Conservation (phyloP, 2,329 filamentous ascomycete species). For the Penicillium brevicompactum region DNA sequence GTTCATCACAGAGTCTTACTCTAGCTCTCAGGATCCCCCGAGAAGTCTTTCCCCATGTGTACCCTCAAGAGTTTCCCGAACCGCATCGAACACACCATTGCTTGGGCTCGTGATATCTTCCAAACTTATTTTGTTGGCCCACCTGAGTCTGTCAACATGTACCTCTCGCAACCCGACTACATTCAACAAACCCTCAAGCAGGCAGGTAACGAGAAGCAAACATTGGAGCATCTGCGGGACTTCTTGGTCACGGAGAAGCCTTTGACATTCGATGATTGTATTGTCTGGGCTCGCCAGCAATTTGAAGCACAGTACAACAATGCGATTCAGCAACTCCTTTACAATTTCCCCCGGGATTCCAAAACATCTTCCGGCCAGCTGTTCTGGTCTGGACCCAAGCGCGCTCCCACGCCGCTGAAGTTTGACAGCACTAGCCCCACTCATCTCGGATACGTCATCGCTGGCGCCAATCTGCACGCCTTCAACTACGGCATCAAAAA, state of each 20-base stretch:
- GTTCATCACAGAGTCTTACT: slow-evolving; percentile 92
- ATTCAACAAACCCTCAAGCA: slow-evolving; percentile 85
- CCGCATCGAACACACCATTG: slow-evolving; percentile 97
- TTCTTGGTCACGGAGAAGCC: slow-evolving; percentile 92
- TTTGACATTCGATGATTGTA: slow-evolving; percentile 90
- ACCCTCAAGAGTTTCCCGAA: slow-evolving; percentile 97
- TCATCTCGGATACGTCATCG: slow-evolving; percentile 84
- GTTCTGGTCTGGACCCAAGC: slow-evolving; percentile 99
- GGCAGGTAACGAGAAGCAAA: slow-evolving; percentile 91
- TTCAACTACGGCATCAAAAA: slow-evolving; percentile 98
- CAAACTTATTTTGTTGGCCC: slow-evolving; percentile 92
- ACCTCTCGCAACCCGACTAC: slow-evolving; percentile 89
- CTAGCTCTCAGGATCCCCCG: slow-evolving; percentile 95
- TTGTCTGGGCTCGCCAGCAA: slow-evolving; percentile 88
- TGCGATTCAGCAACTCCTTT: slow-evolving; percentile 89
- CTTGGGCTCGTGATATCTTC: slow-evolving; percentile 95
- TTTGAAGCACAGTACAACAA: slow-evolving; percentile 99
- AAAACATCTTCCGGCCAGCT: slow-evolving; percentile 82
- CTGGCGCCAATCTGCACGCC: slow-evolving; percentile 88
- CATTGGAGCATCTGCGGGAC: slow-evolving; percentile 84
- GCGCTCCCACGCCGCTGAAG: slow-evolving; percentile 86
- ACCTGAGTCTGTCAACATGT: slow-evolving; percentile 90
- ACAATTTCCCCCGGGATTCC: slow-evolving; percentile 96
- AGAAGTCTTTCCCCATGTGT: slow-evolving; percentile 99
- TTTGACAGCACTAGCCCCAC: slow-evolving; percentile 84